A percentile compares a stretch with the other conserved stretches of the same genome.
These are phyloP conservation scores for Laguncularia racemosa DNA, from an alignment of 345 rosid genomes.

Conservation along the genomic window DNA sequence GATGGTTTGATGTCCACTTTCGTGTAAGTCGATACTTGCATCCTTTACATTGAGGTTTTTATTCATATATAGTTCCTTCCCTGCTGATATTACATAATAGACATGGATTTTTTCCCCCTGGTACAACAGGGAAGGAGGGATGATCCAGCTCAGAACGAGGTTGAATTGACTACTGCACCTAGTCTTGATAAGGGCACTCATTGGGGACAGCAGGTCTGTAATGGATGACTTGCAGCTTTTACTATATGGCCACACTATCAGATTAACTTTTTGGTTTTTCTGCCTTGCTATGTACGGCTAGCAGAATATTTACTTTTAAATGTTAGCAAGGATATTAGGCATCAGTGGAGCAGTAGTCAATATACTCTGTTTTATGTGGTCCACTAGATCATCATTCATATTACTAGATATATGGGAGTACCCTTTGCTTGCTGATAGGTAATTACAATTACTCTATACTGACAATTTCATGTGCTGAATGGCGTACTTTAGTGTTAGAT, in stretches of 20 bases:
- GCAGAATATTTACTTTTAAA: not conserved
- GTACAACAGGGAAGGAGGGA: slow-evolving; percentile 59
- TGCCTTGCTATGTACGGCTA: not conserved
- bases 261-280: not conserved
- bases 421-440: no score
- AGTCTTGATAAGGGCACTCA: slow-evolving; percentile 71
- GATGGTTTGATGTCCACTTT: slow-evolving; percentile 99
- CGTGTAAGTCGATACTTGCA: slow-evolving; percentile 44
- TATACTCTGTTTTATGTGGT: no score
- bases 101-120: slow-evolving; percentile 7
- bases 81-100: not conserved
- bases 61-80: not conserved
- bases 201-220: slow-evolving; percentile 94
- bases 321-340: no score
- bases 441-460: no score
- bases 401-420: no score
- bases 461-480: no score
- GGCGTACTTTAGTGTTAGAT: no score
- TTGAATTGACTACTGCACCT: slow-evolving; percentile 92
- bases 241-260: not conserved
- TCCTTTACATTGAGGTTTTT: not conserved
- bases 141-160: slow-evolving; percentile 60
- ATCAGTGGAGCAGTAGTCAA: no score
- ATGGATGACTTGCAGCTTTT: not conserved
- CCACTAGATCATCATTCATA: no score